Conservation (phyloP, 768 basidiomycete genomes). For the Pisolithus marmoratus region DNA sequence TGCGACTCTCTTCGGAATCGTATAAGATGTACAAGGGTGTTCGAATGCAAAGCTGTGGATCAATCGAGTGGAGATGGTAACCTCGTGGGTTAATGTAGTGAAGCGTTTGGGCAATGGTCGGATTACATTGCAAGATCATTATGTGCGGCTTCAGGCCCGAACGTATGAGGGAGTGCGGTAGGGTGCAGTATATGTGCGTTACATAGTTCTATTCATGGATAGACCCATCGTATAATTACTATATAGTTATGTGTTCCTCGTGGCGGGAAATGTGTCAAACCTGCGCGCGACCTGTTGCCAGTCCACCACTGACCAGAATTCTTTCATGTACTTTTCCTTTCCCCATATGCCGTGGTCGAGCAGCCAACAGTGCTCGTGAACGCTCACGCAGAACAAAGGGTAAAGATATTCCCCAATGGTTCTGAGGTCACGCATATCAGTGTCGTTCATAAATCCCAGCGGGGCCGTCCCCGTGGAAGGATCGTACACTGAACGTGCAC, state of each 20-base stretch:
- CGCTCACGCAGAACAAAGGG: conserved; percentile 73
- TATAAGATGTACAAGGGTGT: conserved; percentile 95
- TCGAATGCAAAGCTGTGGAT: conserved; percentile 43
- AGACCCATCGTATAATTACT: too few species aligned
- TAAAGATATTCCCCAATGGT: conserved; percentile 51
- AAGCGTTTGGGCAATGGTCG: not conserved
- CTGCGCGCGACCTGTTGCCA: conserved; percentile 54
- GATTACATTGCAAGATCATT: too few species aligned
- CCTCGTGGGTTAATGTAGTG: not conserved
- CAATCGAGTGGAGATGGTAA: conserved; percentile 31
- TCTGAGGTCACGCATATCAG: conserved; percentile 20
- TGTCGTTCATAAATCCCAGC: conserved; percentile 2
- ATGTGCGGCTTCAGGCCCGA: too few species aligned
- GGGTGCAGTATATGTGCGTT: too few species aligned
- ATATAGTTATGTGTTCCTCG: not conserved
- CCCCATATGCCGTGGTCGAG: conserved; percentile 89
- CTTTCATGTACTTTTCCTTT: conserved; percentile 76
- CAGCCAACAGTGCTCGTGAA: conserved; percentile 87
- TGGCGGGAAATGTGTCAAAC: conserved; percentile 21
- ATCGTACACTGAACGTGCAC: conserved; percentile 25
- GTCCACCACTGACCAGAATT: conserved; percentile 80
- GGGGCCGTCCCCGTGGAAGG: conserved; percentile 7
- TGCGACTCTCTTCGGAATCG: conserved; percentile 68
- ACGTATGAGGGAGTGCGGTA: too few species aligned
- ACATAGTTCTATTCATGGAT: too few species aligned